A percentile compares a stretch with the other conserved stretches of the same genome.
phyloP scores from a whole-genome alignment of 805 yeast species.

The Kodamaea neixiangensis region DNA sequence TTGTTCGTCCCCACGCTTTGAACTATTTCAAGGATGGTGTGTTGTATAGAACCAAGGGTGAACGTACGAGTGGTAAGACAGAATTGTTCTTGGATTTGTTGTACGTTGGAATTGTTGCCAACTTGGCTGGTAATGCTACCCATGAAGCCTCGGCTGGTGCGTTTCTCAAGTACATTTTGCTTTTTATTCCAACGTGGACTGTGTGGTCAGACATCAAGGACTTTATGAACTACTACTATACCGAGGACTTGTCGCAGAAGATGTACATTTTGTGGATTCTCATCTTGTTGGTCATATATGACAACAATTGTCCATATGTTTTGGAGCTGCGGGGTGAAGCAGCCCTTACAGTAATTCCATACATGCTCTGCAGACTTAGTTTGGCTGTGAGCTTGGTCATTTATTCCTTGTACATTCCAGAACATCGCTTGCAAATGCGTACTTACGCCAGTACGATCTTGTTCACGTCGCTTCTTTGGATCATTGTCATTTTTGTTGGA shows the following conservation, averaged over 20 bases:
- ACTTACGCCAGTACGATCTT: slow-evolving; percentile 34
- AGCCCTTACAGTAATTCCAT: slow-evolving; percentile 49
- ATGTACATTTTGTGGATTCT: slow-evolving; percentile 55
- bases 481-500: slow-evolving; percentile 50
- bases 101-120: slow-evolving; percentile 65
- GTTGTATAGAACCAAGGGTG: slow-evolving; percentile 55
- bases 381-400: slow-evolving; percentile 31
- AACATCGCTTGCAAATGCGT: slow-evolving; percentile 53
- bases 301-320: slow-evolving; percentile 47
- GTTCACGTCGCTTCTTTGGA: slow-evolving; percentile 48
- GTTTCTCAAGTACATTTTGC: slow-evolving; percentile 48
- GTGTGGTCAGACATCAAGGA: slow-evolving; percentile 68
- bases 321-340: slow-evolving; percentile 39
- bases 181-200: slow-evolving; percentile 61
- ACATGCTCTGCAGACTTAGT: slow-evolving; percentile 48
- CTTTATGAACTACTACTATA: slow-evolving; percentile 62
- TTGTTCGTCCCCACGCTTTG: slow-evolving; percentile 57
- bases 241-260: slow-evolving; percentile 59
- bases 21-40: slow-evolving; percentile 61
- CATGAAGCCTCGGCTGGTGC: slow-evolving; percentile 51
- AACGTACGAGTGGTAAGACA: slow-evolving; percentile 50
- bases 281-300: slow-evolving; percentile 49
- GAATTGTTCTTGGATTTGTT: slow-evolving; percentile 64
- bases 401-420: slow-evolving; percentile 49
- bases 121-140: slow-evolving; percentile 55